Percentiles rank a stretch among this genome's conserved stretches.
Evolutionary conservation across 208 protist genomes (phyloP).

Genomic region (Phytomonas sp.): DNA sequence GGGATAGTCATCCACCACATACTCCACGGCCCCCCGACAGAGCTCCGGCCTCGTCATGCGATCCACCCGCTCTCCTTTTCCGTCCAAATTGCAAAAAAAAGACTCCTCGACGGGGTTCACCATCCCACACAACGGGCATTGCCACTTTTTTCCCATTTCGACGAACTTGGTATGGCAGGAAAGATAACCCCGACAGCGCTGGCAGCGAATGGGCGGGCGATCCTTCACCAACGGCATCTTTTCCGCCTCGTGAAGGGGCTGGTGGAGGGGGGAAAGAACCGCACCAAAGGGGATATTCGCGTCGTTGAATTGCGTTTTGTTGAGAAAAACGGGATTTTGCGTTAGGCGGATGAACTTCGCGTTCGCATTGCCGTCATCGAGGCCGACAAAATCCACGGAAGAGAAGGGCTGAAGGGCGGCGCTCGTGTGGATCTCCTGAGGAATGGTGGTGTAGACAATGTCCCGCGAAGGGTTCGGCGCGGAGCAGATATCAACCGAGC

Average conservation of each 20-base stretch:
- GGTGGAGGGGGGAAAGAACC: constrained; percentile 77
- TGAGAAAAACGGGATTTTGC: constrained; percentile 36
- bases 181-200: constrained; percentile 90
- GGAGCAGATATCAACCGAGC: constrained; percentile 35
- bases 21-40: constrained; percentile 72
- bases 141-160: constrained; percentile 82
- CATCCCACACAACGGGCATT: constrained; percentile 86
- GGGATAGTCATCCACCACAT: constrained; percentile 68
- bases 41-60: constrained; percentile 53
- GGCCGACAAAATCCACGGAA: constrained; percentile 54
- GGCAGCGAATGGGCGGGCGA: constrained; percentile 83
- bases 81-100: constrained; percentile 86
- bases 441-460: constrained; percentile 29
- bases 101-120: constrained; percentile 56
- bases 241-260: constrained; percentile 56
- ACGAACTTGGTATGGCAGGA: constrained; percentile 79
- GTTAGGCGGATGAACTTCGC: constrained; percentile 88
- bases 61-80: constrained; percentile 54
- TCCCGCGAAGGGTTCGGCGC: constrained; percentile 53
- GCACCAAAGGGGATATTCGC: constrained; percentile 68
- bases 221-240: constrained; percentile 56
- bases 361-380: constrained; percentile 85
- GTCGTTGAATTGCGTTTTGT: constrained; percentile 61
- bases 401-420: constrained; percentile 42
- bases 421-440: constrained; percentile 31